Conservation (phyloP, 2,329 filamentous ascomycete species). For the Xylariaceae sp. region DNA sequence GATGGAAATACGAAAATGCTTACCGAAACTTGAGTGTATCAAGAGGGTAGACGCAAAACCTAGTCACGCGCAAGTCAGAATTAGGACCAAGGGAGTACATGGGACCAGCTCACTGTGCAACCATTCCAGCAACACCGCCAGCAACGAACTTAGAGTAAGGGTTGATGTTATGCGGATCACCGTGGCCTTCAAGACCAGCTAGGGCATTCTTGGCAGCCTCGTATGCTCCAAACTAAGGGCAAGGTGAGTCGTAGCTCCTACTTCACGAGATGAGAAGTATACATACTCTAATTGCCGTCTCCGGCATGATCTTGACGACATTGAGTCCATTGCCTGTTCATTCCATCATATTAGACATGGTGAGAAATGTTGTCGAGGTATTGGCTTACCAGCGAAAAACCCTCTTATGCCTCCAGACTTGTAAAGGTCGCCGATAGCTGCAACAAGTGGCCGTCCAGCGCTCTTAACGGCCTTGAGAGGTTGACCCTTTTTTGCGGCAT, state of each 20-base stretch:
- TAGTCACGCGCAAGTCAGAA: slow-evolving; percentile 44
- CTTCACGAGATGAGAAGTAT: background rate
- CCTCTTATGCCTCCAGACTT: slow-evolving; percentile 84
- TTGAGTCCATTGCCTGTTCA: slow-evolving; percentile 88
- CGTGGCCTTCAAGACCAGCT: slow-evolving; percentile 85
- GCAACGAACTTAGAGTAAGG: slow-evolving; percentile 88
- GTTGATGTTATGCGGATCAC: slow-evolving; percentile 79
- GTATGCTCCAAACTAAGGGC: slow-evolving; percentile 82
- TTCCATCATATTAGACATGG: slow-evolving; percentile 19
- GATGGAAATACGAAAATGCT: slow-evolving; percentile 23
- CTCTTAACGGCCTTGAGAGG: slow-evolving; percentile 69
- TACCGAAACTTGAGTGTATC: slow-evolving; percentile 78
- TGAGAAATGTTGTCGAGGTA: background rate
- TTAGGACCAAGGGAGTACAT: background rate
- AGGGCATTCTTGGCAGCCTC: slow-evolving; percentile 92
- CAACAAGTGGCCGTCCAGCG: slow-evolving; percentile 71
- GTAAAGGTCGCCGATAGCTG: slow-evolving; percentile 81
- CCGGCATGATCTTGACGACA: slow-evolving; percentile 97
- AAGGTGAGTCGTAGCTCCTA: slow-evolving; percentile 24
- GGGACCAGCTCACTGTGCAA: slow-evolving; percentile 74
- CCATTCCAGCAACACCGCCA: slow-evolving; percentile 90
- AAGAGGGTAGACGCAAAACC: slow-evolving; percentile 91
- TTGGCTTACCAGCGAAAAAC: slow-evolving; percentile 82
- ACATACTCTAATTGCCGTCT: slow-evolving; percentile 85
- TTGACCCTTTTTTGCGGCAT: slow-evolving; percentile 74